These are phyloP conservation scores for Brassica nigra DNA, from an alignment of 345 rosid species.

Conservation along the genomic window DNA sequence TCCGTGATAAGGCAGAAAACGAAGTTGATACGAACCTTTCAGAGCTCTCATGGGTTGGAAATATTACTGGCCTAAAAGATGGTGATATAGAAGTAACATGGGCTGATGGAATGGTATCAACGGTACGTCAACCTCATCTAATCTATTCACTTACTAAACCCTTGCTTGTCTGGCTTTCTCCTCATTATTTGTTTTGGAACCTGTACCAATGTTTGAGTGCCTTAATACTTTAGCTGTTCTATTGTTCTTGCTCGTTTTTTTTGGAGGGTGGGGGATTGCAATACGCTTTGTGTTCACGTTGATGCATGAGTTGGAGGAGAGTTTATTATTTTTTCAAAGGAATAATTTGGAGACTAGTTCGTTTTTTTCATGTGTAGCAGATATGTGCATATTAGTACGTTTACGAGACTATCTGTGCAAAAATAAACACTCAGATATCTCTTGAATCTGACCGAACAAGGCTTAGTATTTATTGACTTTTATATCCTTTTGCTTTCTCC, in stretches of 20 bases:
- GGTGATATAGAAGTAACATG: conserved; percentile 98
- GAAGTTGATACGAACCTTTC: conserved; percentile 46
- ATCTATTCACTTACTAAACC: conserved; percentile 3
- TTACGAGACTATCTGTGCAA: conserved; percentile 11
- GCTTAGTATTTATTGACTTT: conserved; percentile 22
- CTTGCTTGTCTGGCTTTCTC: conserved; percentile 21
- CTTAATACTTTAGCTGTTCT: conserved; percentile 13
- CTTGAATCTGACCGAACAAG: conserved; percentile 12
- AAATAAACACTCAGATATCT: conserved; percentile 2
- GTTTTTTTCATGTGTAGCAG: no score
- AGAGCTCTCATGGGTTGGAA: conserved; percentile 96
- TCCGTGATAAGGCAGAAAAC: conserved; percentile 40
- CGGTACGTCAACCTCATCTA: conserved; percentile 53
- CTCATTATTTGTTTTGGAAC: conserved; percentile 11
- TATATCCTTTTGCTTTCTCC: conserved; percentile 22
- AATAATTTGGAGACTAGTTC: conserved; percentile 1
- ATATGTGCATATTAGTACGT: conserved; percentile 13
- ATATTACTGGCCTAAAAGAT: conserved; percentile 84
- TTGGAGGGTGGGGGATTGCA: background rate
- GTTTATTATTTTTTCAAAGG: background rate
- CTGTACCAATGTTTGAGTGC: conserved; percentile 5
- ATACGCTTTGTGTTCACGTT: background rate
- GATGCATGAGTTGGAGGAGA: conserved; percentile 17
- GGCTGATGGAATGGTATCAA: conserved; percentile 96
- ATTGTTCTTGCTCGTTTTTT: background rate